Percentiles rank a stretch among this genome's conserved stretches.
phyloP scores from a whole-genome alignment of 2,329 filamentous ascomycete genomes.

The Trichoderma arundinaceum region DNA sequence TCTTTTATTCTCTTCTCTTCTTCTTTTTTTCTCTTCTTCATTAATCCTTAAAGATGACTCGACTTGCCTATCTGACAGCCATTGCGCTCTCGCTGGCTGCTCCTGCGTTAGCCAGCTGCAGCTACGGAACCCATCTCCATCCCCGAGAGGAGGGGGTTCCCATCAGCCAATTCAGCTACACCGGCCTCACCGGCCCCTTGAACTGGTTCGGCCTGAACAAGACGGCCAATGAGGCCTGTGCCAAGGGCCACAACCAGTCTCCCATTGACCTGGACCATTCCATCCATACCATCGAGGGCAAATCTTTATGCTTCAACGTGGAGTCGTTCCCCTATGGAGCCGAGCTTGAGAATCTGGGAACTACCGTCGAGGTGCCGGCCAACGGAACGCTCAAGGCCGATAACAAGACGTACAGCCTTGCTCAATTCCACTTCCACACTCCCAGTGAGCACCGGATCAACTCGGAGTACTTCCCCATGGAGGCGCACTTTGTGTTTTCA shows the following conservation, averaged over 20 bases:
- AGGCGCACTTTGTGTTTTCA: conserved; percentile 43
- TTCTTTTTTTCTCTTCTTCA: not conserved
- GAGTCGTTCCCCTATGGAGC: conserved; percentile 45
- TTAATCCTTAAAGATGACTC: not conserved
- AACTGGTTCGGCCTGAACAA: conserved; percentile 56
- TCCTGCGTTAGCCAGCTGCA: conserved; percentile 44
- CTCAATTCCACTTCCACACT: conserved; percentile 66
- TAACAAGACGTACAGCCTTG: conserved; percentile 50
- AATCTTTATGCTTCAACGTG: conserved; percentile 45
- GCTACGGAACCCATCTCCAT: conserved; percentile 47
- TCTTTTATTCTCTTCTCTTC: not conserved
- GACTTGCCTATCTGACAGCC: not conserved
- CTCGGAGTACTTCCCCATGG: conserved; percentile 41
- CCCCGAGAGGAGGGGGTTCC: conserved; percentile 42
- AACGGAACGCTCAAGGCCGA: conserved; percentile 53
- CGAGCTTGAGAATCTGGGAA: conserved; percentile 58
- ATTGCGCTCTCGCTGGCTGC: conserved; percentile 4
- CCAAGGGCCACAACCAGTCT: conserved; percentile 57
- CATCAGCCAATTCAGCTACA: conserved; percentile 49
- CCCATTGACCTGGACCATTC: conserved; percentile 57
- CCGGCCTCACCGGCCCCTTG: conserved; percentile 52
- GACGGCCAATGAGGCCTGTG: conserved; percentile 53
- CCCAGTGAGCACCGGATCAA: conserved; percentile 63
- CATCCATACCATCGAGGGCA: conserved; percentile 42
- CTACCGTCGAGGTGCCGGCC: conserved; percentile 55